A percentile compares a stretch with the other conserved stretches of the same genome.
phyloP scores from a whole-genome alignment of 306 rosid genomes.

The Lablab purpureus region DNA sequence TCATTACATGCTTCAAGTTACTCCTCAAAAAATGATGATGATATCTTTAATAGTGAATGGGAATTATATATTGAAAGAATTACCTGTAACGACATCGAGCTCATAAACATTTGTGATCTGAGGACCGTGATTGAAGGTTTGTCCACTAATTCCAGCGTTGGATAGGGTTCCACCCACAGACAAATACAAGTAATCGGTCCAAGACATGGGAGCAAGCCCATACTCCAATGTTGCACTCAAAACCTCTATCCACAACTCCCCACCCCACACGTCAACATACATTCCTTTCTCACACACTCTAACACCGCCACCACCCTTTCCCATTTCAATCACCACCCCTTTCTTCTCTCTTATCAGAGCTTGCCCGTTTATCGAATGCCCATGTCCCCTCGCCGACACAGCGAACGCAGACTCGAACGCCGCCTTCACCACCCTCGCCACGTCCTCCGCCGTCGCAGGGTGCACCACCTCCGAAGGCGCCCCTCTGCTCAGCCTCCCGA shows the following conservation, averaged over 20 bases:
- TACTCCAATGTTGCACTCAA: conserved; percentile 60
- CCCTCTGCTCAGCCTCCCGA: conserved; percentile 63
- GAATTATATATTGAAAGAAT: not conserved
- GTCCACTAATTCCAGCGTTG: conserved; percentile 95
- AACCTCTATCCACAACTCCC: conserved; percentile 86
- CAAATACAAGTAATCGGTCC: conserved; percentile 94
- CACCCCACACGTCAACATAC: conserved; percentile 96
- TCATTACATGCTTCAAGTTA: too few species aligned
- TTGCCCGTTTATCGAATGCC: conserved; percentile 98
- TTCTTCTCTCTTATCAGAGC: conserved; percentile 52
- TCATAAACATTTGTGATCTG: conserved; percentile 78
- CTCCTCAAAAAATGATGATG: too few species aligned
- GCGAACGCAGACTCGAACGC: conserved; percentile 57
- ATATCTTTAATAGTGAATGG: too few species aligned
- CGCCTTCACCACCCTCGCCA: conserved; percentile 54
- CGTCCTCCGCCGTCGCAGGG: conserved; percentile 71
- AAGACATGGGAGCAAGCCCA: conserved; percentile 89
- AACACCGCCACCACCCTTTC: not conserved
- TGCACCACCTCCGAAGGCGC: conserved; percentile 66
- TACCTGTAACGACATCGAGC: conserved; percentile 96
- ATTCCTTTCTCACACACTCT: conserved; percentile 55
- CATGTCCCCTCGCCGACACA: conserved; percentile 92
- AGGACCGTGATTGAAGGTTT: conserved; percentile 93
- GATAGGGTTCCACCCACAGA: conserved; percentile 97
- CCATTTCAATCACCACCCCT: conserved; percentile 87